These are phyloP conservation scores for Anthracocystis walkeri DNA, from an alignment of 1,284 basidiomycete species.

Conservation along the genomic window DNA sequence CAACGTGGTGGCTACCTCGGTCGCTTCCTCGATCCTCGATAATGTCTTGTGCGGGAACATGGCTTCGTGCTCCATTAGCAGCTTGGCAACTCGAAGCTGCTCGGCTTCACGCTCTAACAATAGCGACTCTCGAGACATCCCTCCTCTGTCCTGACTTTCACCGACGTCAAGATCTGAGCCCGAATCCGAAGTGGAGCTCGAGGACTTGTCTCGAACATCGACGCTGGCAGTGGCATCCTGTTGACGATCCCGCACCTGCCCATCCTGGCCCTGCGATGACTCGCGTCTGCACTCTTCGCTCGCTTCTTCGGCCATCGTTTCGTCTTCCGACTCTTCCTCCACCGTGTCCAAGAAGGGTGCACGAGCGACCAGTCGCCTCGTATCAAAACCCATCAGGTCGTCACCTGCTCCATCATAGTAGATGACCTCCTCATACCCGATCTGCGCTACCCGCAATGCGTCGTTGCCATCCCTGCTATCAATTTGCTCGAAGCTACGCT, in stretches of 20 bases:
- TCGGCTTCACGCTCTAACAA: not conserved
- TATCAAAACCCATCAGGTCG: slow-evolving; percentile 16
- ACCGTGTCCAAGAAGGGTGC: slow-evolving; percentile 40
- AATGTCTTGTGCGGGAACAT: slow-evolving; percentile 40
- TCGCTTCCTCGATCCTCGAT: slow-evolving; percentile 35
- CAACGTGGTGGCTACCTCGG: slow-evolving; percentile 15
- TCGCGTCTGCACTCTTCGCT: not conserved
- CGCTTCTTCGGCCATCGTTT: not conserved
- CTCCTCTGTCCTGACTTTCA: not conserved
- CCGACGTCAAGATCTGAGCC: not conserved
- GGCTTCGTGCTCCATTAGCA: slow-evolving; percentile 28
- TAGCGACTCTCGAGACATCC: slow-evolving; percentile 1
- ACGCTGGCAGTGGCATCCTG: not conserved
- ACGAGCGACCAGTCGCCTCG: slow-evolving; percentile 15
- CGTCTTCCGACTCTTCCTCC: slow-evolving; percentile 26
- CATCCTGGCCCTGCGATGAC: not conserved
- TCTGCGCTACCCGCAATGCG: not conserved
- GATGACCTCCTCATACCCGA: not conserved
- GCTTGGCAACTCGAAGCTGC: not conserved
- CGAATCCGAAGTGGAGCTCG: not conserved
- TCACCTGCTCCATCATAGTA: not conserved
- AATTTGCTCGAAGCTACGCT: slow-evolving; percentile 1
- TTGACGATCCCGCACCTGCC: not conserved
- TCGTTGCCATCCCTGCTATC: not conserved
- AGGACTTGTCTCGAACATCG: not conserved